Conservation (phyloP, 2,329 filamentous ascomycete genomes). For the Colletotrichum costaricense region DNA sequence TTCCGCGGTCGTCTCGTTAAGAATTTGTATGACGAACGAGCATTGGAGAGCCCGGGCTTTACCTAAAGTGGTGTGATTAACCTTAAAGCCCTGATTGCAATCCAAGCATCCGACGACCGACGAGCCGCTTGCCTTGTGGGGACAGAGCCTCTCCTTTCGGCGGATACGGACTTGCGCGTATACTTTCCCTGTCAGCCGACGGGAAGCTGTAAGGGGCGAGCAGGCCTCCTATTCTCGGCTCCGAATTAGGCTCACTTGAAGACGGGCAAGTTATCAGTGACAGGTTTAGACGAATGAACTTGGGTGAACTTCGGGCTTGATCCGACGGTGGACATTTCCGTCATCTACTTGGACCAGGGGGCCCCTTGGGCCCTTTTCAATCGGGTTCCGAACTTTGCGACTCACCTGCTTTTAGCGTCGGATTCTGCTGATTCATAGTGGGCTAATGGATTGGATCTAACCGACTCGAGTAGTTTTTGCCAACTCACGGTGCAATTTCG, state of each 20-base stretch:
- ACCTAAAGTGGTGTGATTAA: slow-evolving; percentile 12
- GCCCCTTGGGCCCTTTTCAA: background rate
- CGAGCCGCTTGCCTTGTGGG: slow-evolving; percentile 19
- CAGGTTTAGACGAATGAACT: background rate
- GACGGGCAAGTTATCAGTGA: background rate
- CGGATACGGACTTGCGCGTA: slow-evolving; percentile 21
- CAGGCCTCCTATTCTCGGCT: background rate
- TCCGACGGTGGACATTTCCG: background rate
- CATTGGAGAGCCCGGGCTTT: background rate
- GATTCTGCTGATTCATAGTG: background rate
- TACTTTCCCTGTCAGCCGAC: slow-evolving; percentile 5
- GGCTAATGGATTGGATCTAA: background rate
- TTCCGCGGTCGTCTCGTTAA: background rate
- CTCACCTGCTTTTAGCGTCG: background rate
- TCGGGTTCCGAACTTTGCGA: background rate
- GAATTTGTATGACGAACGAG: background rate
- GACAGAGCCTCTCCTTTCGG: slow-evolving; percentile 10
- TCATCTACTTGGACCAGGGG: background rate
- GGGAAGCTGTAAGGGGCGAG: slow-evolving; percentile 2
- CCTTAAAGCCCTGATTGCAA: slow-evolving; percentile 20
- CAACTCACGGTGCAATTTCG: slow-evolving; percentile 8
- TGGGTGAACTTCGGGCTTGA: background rate
- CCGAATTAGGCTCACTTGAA: background rate
- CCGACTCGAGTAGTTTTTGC: background rate
- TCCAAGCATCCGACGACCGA: background rate